phyloP scores from a whole-genome alignment of 208 protist genomes.

The Trypanosoma theileri region DNA sequence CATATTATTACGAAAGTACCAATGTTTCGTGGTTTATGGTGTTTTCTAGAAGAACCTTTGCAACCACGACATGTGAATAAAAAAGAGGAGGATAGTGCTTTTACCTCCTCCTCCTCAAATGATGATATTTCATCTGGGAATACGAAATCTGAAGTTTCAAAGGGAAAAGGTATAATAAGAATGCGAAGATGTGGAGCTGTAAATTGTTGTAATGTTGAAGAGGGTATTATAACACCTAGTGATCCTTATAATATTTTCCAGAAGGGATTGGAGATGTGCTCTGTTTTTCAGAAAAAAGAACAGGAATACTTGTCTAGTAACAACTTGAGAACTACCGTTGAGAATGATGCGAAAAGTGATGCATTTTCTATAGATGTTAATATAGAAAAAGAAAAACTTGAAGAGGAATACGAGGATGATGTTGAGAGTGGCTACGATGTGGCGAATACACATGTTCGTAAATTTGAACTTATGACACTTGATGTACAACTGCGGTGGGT shows the following conservation, averaged over 20 bases:
- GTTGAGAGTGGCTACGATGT: neutral
- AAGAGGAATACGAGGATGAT: neutral
- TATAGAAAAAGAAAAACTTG: neutral
- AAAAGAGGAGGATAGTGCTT: neutral
- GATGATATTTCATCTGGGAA: no score
- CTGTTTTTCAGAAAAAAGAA: neutral
- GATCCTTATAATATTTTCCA: no score
- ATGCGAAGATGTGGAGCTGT: no score
- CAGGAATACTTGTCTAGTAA: neutral
- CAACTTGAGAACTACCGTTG: neutral
- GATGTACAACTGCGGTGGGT: conserved; percentile 19
- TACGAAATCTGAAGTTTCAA: no score
- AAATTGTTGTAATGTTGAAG: no score
- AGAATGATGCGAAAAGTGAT: neutral
- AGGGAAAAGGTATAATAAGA: no score
- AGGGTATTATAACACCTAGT: no score
- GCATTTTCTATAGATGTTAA: neutral
- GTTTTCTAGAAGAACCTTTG: conserved; percentile 44
- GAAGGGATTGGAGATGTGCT: no score
- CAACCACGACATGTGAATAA: neutral
- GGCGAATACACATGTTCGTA: neutral
- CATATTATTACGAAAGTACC: conserved; percentile 32
- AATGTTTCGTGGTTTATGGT: conserved; percentile 60
- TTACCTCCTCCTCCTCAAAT: no score
- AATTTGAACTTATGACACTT: conserved; percentile 5